Percentiles rank a stretch among this genome's conserved stretches.
phyloP scores from a whole-genome alignment of 2,329 filamentous ascomycete genomes.

The Trichoderma atroviride region DNA sequence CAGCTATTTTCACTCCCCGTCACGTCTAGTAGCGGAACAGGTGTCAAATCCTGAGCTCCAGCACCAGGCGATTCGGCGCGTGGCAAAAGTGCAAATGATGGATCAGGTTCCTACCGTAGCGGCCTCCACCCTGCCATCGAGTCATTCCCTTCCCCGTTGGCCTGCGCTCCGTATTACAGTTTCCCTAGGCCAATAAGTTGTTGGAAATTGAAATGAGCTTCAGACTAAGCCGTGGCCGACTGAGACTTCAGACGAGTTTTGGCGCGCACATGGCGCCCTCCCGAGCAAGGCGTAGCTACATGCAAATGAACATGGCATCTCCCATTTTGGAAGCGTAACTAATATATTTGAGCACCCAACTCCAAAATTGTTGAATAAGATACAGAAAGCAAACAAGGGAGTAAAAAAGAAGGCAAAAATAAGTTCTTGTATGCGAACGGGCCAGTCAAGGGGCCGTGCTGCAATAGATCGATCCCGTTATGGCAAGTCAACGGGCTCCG shows the following conservation, averaged over 20 bases:
- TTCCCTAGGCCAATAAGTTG: neutral
- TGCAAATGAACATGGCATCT: neutral
- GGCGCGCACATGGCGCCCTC: neutral
- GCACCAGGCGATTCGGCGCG: neutral
- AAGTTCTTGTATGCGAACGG: neutral
- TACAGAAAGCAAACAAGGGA: neutral
- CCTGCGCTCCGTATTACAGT: slow-evolving; percentile 8
- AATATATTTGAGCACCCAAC: neutral
- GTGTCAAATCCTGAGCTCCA: slow-evolving; percentile 1
- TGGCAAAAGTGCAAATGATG: slow-evolving; percentile 11
- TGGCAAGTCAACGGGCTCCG: slow-evolving; percentile 26
- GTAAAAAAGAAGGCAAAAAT: neutral
- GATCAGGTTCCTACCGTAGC: neutral
- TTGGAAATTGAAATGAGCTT: slow-evolving; percentile 21
- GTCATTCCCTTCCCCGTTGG: slow-evolving; percentile 11
- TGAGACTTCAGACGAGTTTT: neutral
- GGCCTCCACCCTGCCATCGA: slow-evolving; percentile 14
- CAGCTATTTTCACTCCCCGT: neutral
- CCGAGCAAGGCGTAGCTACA: neutral
- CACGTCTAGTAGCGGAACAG: neutral
- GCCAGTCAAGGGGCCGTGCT: slow-evolving; percentile 15
- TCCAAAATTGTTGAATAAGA: neutral
- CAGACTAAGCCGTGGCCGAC: neutral
- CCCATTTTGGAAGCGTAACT: neutral
- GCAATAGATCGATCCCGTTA: slow-evolving; percentile 25